phyloP scores from a whole-genome alignment of 2,329 filamentous ascomycete species.

The Magnaporthiopsis incrustans region DNA sequence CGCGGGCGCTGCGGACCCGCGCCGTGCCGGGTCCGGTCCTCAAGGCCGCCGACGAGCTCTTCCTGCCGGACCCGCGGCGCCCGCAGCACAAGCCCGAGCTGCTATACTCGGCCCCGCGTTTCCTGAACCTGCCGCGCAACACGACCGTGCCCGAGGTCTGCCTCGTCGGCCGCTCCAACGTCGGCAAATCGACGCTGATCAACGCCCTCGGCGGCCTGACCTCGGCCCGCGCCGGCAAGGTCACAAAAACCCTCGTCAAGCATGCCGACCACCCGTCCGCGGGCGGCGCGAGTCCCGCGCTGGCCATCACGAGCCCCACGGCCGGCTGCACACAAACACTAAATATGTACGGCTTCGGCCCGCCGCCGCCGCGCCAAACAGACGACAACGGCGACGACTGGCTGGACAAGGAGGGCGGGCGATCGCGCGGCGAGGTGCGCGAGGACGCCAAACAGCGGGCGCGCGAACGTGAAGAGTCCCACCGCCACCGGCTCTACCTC shows the following conservation, averaged over 20 bases:
- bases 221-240: background rate
- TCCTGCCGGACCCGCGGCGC: conserved; percentile 12
- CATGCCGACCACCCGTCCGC: conserved; percentile 15
- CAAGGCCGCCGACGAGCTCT: conserved; percentile 13
- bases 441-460: conserved; percentile 15
- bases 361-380: conserved; percentile 22
- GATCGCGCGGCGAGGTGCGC: conserved; percentile 15
- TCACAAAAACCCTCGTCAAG: conserved; percentile 10
- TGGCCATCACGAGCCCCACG: conserved; percentile 40
- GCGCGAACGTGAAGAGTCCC: background rate
- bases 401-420: conserved; percentile 12
- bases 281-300: conserved; percentile 32
- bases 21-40: conserved; percentile 9
- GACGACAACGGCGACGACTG: conserved; percentile 15
- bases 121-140: conserved; percentile 43
- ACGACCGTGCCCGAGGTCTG: conserved; percentile 55
- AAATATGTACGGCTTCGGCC: conserved; percentile 49
- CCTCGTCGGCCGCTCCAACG: conserved; percentile 80
- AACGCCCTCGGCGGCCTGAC: conserved; percentile 61
- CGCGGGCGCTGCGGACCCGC: background rate
- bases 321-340: conserved; percentile 47
- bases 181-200: conserved; percentile 82
- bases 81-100: conserved; percentile 19
- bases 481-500: conserved; percentile 24
- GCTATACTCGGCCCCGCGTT: conserved; percentile 41